Evolutionary conservation across 106 monocot species (phyloP).

Genomic region (Dendrobium chrysotoxum): DNA sequence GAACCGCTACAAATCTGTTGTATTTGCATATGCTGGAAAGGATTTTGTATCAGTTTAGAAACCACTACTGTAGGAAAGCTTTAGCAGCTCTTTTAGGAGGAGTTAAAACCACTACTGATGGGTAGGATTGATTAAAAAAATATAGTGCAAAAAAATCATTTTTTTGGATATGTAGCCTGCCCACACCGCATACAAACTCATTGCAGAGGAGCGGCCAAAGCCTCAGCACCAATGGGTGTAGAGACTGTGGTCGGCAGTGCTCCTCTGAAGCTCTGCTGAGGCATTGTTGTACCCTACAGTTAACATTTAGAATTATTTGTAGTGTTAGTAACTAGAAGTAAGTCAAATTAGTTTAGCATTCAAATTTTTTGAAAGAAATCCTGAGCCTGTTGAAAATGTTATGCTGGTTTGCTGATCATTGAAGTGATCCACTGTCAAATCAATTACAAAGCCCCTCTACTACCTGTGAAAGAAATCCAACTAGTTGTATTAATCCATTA

Average conservation of each 20-base stretch:
- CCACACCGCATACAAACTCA: constrained; percentile 11
- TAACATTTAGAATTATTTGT: neutral
- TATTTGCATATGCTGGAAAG: no score
- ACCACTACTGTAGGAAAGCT: no score
- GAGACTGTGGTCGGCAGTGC: constrained; percentile 18
- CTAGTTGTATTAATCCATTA: neutral
- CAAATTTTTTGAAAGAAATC: no score
- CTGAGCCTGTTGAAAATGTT: constrained; percentile 38
- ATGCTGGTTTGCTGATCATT: constrained; percentile 4
- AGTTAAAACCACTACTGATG: no score
- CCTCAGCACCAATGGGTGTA: constrained; percentile 2
- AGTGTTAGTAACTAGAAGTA: neutral
- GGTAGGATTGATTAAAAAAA: no score
- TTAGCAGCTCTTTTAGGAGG: no score
- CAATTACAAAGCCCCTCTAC: constrained; percentile 20
- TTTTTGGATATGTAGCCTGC: constrained; percentile 3
- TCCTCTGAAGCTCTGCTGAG: constrained; percentile 44
- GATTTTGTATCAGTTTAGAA: no score
- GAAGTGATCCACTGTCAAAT: constrained; percentile 7
- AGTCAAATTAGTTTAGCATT: neutral
- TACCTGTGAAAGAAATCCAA: constrained; percentile 13
- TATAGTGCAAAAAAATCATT: no score
- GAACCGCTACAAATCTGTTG: no score
- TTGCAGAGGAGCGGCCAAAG: constrained; percentile 53
- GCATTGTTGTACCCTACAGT: constrained; percentile 6